These are phyloP conservation scores for Picea abies DNA, from an alignment of 83 land plant species.

Conservation along the genomic window DNA sequence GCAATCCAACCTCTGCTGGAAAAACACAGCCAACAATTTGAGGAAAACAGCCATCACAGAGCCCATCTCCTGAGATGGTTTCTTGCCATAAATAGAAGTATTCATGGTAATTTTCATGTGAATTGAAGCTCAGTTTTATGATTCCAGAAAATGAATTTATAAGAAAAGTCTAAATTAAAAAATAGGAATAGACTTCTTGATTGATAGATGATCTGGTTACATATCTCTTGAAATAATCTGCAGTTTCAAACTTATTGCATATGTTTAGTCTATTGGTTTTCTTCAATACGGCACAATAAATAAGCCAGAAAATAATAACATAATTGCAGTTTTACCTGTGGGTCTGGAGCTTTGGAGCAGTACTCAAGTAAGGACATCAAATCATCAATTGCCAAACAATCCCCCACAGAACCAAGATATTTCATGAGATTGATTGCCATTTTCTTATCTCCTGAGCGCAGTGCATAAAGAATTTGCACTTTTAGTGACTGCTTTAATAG, in stretches of 20 bases:
- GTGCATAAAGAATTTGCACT: slow-evolving; percentile 49
- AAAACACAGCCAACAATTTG: too few relatives aligned
- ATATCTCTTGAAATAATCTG: neutral
- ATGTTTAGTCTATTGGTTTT: neutral
- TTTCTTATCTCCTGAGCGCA: slow-evolving; percentile 45
- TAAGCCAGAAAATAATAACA: neutral
- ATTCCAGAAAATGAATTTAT: neutral
- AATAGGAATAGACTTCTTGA: neutral
- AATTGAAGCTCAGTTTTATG: neutral
- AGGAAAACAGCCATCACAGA: too few relatives aligned
- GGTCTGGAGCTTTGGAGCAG: slow-evolving; percentile 57
- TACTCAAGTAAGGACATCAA: slow-evolving; percentile 39
- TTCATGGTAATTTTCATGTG: neutral
- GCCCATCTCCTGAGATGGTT: too few relatives aligned
- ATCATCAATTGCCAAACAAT: slow-evolving; percentile 23
- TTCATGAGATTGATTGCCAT: slow-evolving; percentile 38
- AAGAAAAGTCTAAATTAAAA: neutral
- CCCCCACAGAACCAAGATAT: slow-evolving; percentile 14
- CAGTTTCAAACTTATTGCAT: neutral
- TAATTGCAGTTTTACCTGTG: slow-evolving; percentile 31
- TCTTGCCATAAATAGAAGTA: too few relatives aligned
- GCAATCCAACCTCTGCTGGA: too few relatives aligned
- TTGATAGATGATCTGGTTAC: neutral
- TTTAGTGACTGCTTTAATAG: slow-evolving; percentile 15
- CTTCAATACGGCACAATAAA: neutral